Evolutionary conservation across 2,329 filamentous ascomycete species (phyloP), one percentile per base, ranked within the genome.

Genomic region (Arthrobotrys sinensis): DNA sequence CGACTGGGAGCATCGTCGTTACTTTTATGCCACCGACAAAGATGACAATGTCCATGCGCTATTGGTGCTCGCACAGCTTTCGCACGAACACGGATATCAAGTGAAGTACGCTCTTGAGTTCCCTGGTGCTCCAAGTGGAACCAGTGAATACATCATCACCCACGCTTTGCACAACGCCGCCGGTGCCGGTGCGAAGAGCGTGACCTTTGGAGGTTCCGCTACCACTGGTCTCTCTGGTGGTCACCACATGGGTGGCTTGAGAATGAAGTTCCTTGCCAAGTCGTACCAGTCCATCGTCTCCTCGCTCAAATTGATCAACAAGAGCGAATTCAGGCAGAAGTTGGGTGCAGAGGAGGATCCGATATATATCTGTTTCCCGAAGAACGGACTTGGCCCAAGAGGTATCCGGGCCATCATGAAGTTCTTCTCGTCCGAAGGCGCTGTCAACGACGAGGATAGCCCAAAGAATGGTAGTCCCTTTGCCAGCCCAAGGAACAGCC

Each of bases 81-180:
- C 92, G 2, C 93, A 93, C 1, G 87, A 89, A 40, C 90, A 96
- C 83, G 94, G 94, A 68, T 96, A 93, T 90, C 94, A 97, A 86
- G 91, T 97, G 83, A 97, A 97, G 86, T 97, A 96, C 87, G 92
- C 92, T n/a, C 90, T 97, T 68, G 93, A 97, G 85, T 97, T 97
- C 87, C 94, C 94, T 0, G 90, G 89, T 28, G 89, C 94, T 0
- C 92, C 94, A n/a, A 93, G 90, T 52, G 94, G 94, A 55, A 91
- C 92, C 38, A 97, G 97, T 80, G 94, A 97, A 85, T 88, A 91
- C 46, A 89, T 96, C 46, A 92, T 96, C 81, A 90, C 92, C 43
- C 88, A 91, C 82, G 89, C 91, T 0, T 87, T 96, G 77, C 89
- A 90, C 82, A 86, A 86, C 11, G 87, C 89, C 10, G 87, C 88